Conservation (phyloP, 2,329 filamentous ascomycete genomes). For the Aureobasidium melanogenum region DNA sequence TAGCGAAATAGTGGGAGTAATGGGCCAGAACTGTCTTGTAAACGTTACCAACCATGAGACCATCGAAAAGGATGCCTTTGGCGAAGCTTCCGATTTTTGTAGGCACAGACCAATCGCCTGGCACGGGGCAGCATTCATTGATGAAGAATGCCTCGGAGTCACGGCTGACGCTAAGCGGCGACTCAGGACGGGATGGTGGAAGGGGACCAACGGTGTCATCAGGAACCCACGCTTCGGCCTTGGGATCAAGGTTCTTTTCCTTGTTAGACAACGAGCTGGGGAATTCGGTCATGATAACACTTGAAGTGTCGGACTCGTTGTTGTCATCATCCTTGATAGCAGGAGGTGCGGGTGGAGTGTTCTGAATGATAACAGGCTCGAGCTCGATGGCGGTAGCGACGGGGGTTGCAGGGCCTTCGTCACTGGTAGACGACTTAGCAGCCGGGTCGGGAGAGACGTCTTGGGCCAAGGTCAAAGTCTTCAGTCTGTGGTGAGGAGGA, state of each 20-base stretch:
- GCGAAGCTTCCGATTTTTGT: not conserved
- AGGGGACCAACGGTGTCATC: not conserved
- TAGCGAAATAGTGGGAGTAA: not conserved
- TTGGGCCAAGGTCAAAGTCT: not conserved
- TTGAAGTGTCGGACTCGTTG: not conserved
- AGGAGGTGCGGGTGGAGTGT: not conserved
- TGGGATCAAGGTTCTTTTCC: not conserved
- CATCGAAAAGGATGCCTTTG: not conserved
- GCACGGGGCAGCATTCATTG: not conserved
- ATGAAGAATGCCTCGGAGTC: not conserved
- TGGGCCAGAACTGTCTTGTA: not conserved
- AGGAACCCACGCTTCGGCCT: not conserved
- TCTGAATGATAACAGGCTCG: not conserved
- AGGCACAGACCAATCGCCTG: not conserved
- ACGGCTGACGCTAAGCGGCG: not conserved
- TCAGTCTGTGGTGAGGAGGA: not conserved
- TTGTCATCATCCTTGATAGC: not conserved
- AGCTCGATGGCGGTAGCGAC: not conserved
- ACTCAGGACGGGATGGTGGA: not conserved
- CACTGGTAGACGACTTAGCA: not conserved
- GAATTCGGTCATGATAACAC: not conserved
- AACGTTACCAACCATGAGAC: not conserved
- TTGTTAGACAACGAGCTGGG: not conserved
- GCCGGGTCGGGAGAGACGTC: not conserved
- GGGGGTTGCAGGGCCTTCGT: not conserved